Conservation (phyloP, 805 yeast species). For the Schwanniomyces sp. region DNA sequence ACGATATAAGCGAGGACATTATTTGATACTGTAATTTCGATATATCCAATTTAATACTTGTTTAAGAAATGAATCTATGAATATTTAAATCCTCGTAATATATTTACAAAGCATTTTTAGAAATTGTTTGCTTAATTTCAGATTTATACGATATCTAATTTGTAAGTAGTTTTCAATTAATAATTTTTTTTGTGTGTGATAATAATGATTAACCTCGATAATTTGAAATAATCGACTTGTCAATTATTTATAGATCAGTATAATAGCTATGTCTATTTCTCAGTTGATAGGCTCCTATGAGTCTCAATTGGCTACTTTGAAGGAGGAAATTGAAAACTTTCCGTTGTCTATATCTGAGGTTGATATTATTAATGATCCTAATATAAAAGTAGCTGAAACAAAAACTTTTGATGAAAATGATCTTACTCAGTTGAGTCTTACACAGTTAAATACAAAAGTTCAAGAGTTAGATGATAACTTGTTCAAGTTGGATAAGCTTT, state of each 20-base stretch:
- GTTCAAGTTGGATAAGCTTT: constrained; percentile 20
- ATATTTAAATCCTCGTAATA: neutral
- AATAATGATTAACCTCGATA: neutral
- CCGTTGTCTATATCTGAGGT: constrained; percentile 11
- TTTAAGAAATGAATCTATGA: neutral
- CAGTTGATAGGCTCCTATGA: neutral
- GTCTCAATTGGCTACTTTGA: constrained; percentile 2
- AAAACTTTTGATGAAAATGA: constrained; percentile 1
- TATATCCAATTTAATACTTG: neutral
- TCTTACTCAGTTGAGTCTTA: constrained; percentile 5
- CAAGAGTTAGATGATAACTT: constrained; percentile 9
- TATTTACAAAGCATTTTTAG: too few relatives aligned
- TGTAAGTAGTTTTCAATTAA: neutral
- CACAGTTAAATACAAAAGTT: constrained; percentile 10
- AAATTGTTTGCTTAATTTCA: neutral
- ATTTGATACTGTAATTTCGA: constrained; percentile 8
- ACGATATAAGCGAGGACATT: constrained; percentile 41
- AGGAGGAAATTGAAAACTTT: constrained; percentile 7
- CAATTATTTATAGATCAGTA: neutral
- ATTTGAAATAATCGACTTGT: neutral
- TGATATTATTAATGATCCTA: constrained; percentile 17
- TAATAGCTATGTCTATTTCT: constrained; percentile 4
- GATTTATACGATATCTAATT: neutral
- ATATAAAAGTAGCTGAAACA: constrained; percentile 6
- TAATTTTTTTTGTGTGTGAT: neutral